Conservation (phyloP, 2,329 filamentous ascomycete genomes). For the Cyphellophora attinorum region DNA sequence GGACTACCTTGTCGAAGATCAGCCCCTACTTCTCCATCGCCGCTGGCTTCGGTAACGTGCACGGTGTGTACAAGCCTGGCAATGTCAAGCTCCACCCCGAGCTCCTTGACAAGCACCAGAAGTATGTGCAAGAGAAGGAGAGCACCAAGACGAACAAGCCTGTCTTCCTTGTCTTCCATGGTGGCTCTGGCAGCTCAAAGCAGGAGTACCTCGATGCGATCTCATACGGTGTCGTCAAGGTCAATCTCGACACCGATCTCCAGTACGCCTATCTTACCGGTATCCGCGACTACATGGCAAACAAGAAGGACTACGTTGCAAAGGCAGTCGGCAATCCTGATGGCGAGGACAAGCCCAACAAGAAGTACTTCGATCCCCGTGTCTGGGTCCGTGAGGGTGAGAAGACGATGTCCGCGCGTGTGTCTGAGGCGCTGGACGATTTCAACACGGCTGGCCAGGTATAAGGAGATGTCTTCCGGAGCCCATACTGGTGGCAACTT, state of each 20-base stretch:
- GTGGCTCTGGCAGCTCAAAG: slow-evolving; percentile 85
- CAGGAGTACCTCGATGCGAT: slow-evolving; percentile 86
- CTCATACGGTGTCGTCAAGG: slow-evolving; percentile 92
- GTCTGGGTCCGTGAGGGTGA: slow-evolving; percentile 90
- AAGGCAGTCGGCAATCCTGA: slow-evolving; percentile 90
- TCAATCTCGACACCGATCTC: slow-evolving; percentile 97
- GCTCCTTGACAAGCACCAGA: slow-evolving; percentile 94
- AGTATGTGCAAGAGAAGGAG: slow-evolving; percentile 75
- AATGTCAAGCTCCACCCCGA: slow-evolving; percentile 96
- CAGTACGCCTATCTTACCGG: slow-evolving; percentile 89
- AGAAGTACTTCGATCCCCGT: slow-evolving; percentile 86
- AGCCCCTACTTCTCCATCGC: slow-evolving; percentile 97
- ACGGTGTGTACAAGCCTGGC: slow-evolving; percentile 97
- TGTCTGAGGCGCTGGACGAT: slow-evolving; percentile 73
- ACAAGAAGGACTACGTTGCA: slow-evolving; percentile 90
- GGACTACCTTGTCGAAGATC: slow-evolving; percentile 74
- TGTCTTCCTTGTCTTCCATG: slow-evolving; percentile 99
- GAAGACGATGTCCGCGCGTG: slow-evolving; percentile 85
- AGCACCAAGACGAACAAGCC: slow-evolving; percentile 69
- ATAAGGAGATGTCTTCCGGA: too few species aligned
- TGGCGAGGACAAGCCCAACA: slow-evolving; percentile 95
- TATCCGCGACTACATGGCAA: slow-evolving; percentile 87
- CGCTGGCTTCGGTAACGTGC: slow-evolving; percentile 96
- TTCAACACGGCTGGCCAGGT: slow-evolving; percentile 78
- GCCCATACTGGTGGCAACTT: too few species aligned